phyloP scores from a whole-genome alignment of 1,284 basidiomycete genomes.

The Irpex lacteus region DNA sequence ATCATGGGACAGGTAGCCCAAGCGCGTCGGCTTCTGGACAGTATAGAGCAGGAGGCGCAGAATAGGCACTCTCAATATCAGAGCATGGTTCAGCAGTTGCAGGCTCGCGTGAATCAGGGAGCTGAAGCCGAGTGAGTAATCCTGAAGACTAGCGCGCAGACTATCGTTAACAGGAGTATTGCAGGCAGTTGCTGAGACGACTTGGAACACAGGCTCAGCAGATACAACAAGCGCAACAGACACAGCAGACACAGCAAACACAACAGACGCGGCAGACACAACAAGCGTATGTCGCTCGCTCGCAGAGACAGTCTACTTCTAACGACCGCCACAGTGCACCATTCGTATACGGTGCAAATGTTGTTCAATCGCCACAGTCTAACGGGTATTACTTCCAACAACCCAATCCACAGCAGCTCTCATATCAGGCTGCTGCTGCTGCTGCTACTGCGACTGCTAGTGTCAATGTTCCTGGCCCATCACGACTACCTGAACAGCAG shows the following conservation, averaged over 20 bases:
- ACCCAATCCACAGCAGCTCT: background rate
- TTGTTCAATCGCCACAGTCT: background rate
- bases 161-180: background rate
- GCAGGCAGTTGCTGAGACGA: background rate
- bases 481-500: background rate
- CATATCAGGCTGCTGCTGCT: background rate
- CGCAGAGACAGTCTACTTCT: background rate
- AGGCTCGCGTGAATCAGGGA: background rate
- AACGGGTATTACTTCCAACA: background rate
- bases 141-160: background rate
- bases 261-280: background rate
- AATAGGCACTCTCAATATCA: background rate
- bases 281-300: background rate
- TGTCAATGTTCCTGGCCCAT: background rate
- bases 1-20: background rate
- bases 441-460: background rate
- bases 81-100: background rate
- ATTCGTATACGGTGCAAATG: background rate
- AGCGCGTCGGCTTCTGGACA: background rate
- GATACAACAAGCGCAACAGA: background rate
- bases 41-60: background rate
- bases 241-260: background rate
- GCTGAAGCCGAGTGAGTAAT: background rate
- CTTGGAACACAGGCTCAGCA: background rate
- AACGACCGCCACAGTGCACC: background rate